A percentile compares a stretch with the other conserved stretches of the same genome.
Conservation (phyloP, 768 basidiomycete genomes). For the Tylopilus sp. region DNA sequence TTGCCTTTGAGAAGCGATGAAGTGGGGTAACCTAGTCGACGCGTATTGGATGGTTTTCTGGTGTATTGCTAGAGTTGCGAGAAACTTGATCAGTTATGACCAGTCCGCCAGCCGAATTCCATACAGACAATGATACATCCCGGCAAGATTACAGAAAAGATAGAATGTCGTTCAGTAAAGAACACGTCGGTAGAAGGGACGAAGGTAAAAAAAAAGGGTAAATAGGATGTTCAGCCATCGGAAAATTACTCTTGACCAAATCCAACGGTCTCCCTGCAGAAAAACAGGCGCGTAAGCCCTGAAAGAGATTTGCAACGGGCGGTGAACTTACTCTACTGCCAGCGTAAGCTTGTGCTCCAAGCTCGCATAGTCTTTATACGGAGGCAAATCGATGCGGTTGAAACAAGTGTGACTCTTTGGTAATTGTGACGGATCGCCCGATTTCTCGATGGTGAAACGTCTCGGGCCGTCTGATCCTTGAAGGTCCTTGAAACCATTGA, state of each 20-base stretch:
- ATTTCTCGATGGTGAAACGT: constrained; percentile 98
- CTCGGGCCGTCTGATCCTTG: constrained; percentile 97
- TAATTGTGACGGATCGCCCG: constrained; percentile 92
- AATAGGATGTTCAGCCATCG: constrained; percentile 7
- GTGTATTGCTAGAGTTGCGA: constrained; percentile 2
- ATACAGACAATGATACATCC: constrained; percentile 17
- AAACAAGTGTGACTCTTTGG: constrained; percentile 98
- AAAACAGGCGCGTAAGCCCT: constrained; percentile 11
- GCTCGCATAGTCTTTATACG: constrained; percentile 93
- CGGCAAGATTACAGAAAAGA: constrained; percentile 30
- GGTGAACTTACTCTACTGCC: constrained; percentile 78
- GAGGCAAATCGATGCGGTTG: constrained; percentile 95
- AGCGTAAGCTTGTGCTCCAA: constrained; percentile 93
- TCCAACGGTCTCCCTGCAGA: constrained; percentile 80
- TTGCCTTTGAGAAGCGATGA: constrained; percentile 78
- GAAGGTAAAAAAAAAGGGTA: constrained; percentile 4
- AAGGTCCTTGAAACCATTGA: constrained; percentile 97
- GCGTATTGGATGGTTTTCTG: constrained; percentile 4
- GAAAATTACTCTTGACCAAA: constrained; percentile 81
- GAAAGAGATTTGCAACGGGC: constrained; percentile 2
- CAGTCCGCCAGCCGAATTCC: not conserved
- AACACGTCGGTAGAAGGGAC: constrained; percentile 3
- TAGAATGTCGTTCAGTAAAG: constrained; percentile 20
- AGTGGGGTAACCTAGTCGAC: not conserved
- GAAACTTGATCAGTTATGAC: not conserved